Base-by-base conservation (phyloP, 1,139 yeast genomes). In the Suhomyces terraborum region DNA sequence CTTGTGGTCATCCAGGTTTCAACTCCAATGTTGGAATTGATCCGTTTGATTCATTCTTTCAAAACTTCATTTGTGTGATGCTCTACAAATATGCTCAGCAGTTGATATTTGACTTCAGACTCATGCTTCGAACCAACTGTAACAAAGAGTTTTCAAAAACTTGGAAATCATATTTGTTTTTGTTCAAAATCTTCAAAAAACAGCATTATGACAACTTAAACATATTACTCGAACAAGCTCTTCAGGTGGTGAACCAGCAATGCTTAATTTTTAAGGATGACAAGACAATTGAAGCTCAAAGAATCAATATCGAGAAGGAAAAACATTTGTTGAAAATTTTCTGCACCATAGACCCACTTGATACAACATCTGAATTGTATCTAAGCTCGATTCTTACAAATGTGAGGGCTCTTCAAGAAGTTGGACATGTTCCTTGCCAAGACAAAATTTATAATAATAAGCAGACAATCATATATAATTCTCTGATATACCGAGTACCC, bases 1-100 rank as follows among this genome's bases (percentile, higher is more conserved):
- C 50, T n/a, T 51, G 59, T 14, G 39, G 49, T 3, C 66, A 59
- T 32, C 64, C 69, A 0, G 65, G 66, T 0, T 59, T 59, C 36
- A 66, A 64, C 43, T 46, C 62, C 9, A 64, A 64, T 39, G 32
- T 42, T 8, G 32, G 41, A 9, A 36, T 17, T 4, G 37, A 41
- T 26, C 36, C 35, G 12, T 31, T 19, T 13, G 39, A 12, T 10
- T 48, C 28, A 17, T 50, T 38, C 34, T 28, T 27, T 25, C 35
- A 38, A 21, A 60, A 60, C 41, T 53, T 56, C 31, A 44, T 62
- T 9, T 55, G 64, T 55, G 40, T 61, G 6, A 32, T 61, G 16
- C 38, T 59, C 6, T 59, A 42, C 40, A 61, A 59, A 37, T 45
- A 44, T 37, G 48, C 62, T 2, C 36, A 43, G 13, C 47, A 47